These are phyloP conservation scores for Scenedesmus sp. DNA, from an alignment of 163 green algal genomes.

Conservation along the genomic window DNA sequence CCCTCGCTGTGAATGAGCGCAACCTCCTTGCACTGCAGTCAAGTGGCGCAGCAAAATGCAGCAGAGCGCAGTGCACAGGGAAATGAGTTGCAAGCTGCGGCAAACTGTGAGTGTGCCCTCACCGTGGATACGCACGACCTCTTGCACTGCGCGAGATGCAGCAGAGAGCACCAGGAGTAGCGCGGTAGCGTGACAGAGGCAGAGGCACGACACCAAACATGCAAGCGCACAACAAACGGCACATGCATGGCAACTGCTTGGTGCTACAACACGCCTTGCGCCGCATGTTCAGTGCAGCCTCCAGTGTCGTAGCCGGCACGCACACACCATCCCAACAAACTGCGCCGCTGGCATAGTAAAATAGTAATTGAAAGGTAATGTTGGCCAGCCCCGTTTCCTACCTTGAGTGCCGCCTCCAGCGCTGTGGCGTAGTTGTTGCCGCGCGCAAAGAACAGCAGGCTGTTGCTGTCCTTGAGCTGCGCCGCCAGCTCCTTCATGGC, in stretches of 20 bases:
- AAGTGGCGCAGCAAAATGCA: not conserved
- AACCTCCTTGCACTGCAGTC: conserved; percentile 92
- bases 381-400: conserved; percentile 11
- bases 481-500: conserved; percentile 80
- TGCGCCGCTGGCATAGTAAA: too few species aligned
- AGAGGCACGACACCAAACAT: too few species aligned
- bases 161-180: too few species aligned
- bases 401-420: conserved; percentile 96
- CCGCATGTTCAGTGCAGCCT: not conserved
- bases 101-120: too few species aligned
- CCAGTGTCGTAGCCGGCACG: not conserved
- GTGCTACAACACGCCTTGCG: too few species aligned
- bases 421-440: conserved; percentile 97
- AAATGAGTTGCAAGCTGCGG: not conserved
- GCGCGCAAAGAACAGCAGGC: conserved; percentile 95
- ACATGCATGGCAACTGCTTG: too few species aligned
- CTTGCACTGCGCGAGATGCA: too few species aligned
- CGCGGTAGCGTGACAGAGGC: too few species aligned
- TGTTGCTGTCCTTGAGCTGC: conserved; percentile 83
- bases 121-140: too few species aligned
- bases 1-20: conserved; percentile 97
- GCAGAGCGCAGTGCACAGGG: not conserved
- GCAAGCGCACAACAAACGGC: too few species aligned
- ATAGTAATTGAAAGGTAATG: too few species aligned
- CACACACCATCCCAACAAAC: not conserved